Conservation (phyloP, 768 basidiomycete genomes). For the Megacollybia marginata region DNA sequence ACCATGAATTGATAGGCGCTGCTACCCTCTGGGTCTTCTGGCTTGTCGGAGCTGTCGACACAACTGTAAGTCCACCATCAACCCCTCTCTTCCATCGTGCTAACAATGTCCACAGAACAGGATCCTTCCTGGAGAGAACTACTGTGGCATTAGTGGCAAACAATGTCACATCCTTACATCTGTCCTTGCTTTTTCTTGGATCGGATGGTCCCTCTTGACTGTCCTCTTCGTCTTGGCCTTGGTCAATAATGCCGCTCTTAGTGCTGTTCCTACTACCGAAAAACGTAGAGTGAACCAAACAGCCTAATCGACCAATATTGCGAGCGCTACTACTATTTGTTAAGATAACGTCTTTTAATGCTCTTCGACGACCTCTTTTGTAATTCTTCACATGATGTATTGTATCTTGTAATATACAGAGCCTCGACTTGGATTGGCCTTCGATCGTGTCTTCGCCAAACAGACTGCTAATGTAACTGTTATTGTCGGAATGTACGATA, state of each 20-base stretch:
- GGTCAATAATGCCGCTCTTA: slow-evolving; percentile 6
- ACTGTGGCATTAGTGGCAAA: not conserved
- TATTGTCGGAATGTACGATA: not conserved
- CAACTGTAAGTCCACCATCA: slow-evolving; percentile 38
- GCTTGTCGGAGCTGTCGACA: slow-evolving; percentile 55
- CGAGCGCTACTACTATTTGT: no score
- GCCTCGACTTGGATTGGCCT: no score
- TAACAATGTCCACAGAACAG: not conserved
- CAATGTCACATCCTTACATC: slow-evolving; percentile 54
- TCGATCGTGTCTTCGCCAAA: no score
- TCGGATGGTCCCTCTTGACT: slow-evolving; percentile 46
- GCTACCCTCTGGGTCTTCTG: slow-evolving; percentile 53
- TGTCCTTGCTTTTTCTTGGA: slow-evolving; percentile 64
- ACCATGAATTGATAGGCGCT: slow-evolving; percentile 40
- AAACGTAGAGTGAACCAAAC: no score
- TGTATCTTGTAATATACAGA: no score
- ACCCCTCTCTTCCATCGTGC: not conserved
- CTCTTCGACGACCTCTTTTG: no score
- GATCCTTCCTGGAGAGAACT: slow-evolving; percentile 1
- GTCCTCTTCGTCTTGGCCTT: slow-evolving; percentile 39
- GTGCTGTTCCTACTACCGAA: no score
- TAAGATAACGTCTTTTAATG: no score
- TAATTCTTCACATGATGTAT: no score
- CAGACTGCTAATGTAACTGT: not conserved
- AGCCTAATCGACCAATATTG: no score